phyloP scores from a whole-genome alignment of 257 asterid species.

The Prunella vulgaris region DNA sequence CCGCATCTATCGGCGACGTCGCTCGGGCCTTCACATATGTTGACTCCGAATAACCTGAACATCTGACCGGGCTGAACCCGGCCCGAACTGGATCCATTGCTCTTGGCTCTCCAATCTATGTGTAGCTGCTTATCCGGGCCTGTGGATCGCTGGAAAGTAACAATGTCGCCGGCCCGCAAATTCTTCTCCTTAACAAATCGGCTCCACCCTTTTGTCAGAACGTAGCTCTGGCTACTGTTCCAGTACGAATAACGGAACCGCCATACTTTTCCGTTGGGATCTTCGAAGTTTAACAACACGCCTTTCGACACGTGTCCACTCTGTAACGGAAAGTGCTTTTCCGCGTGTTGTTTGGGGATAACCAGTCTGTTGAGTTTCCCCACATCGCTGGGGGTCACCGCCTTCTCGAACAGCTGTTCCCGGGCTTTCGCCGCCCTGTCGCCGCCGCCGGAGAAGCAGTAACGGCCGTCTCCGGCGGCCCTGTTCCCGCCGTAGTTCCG shows the following conservation, averaged over 20 bases:
- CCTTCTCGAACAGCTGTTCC: slow-evolving; percentile 69
- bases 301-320: slow-evolving; percentile 48
- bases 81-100: neutral
- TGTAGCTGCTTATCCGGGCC: slow-evolving; percentile 54
- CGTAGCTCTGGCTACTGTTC: slow-evolving; percentile 90
- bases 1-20: slow-evolving; percentile 34
- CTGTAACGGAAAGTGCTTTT: slow-evolving; percentile 62
- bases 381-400: slow-evolving; percentile 85
- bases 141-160: slow-evolving; percentile 51
- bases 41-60: slow-evolving; percentile 68
- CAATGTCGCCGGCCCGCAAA: slow-evolving; percentile 67
- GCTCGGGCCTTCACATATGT: slow-evolving; percentile 42
- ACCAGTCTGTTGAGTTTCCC: slow-evolving; percentile 71
- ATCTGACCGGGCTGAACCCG: slow-evolving; percentile 16
- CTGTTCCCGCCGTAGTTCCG: slow-evolving; percentile 28
- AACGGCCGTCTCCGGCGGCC: slow-evolving; percentile 1
- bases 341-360: slow-evolving; percentile 79
- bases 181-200: slow-evolving; percentile 78
- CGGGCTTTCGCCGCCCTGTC: slow-evolving; percentile 25
- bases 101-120: slow-evolving; percentile 55
- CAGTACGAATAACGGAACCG: slow-evolving; percentile 77
- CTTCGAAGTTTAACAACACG: slow-evolving; percentile 60
- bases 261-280: slow-evolving; percentile 69
- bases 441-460: slow-evolving; percentile 18
- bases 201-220: slow-evolving; percentile 85